Conservation (phyloP, 179 eudicot genomes). For the Beta lomatogona region DNA sequence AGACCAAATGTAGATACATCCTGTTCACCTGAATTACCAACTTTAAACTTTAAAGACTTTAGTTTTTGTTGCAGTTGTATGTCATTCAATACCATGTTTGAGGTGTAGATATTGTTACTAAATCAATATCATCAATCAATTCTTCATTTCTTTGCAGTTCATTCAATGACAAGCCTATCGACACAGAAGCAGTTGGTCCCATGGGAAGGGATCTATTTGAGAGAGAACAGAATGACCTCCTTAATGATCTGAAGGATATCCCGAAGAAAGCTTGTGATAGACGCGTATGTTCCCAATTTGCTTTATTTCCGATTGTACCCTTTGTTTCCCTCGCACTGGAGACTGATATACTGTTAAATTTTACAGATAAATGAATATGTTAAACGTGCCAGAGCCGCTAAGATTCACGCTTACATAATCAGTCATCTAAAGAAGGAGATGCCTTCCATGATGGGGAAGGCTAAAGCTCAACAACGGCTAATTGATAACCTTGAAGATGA, state of each 20-base stretch:
- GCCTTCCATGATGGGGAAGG: constrained; percentile 91
- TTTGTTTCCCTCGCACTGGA: background rate
- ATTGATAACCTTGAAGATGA: constrained; percentile 73
- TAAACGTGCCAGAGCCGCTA: constrained; percentile 94
- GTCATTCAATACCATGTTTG: background rate
- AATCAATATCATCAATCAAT: background rate
- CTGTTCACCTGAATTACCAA: no score
- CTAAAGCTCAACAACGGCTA: constrained; percentile 67
- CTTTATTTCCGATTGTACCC: background rate
- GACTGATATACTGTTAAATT: constrained; percentile 2
- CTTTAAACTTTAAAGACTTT: background rate
- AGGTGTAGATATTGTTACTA: no score
- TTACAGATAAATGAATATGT: constrained; percentile 93
- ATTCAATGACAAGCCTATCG: constrained; percentile 82
- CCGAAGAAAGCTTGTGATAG: constrained; percentile 99
- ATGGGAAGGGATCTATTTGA: constrained; percentile 83
- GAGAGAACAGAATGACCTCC: constrained; percentile 92
- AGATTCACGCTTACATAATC: constrained; percentile 88
- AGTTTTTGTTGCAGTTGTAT: background rate
- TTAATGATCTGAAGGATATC: constrained; percentile 80
- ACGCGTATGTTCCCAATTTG: constrained; percentile 53
- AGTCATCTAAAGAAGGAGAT: constrained; percentile 95
- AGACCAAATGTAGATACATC: no score
- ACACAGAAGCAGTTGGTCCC: constrained; percentile 64
- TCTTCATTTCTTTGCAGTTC: constrained; percentile 49